Evolutionary conservation across 805 yeast genomes (phyloP).

Genomic region (Deakozyma indianensis): DNA sequence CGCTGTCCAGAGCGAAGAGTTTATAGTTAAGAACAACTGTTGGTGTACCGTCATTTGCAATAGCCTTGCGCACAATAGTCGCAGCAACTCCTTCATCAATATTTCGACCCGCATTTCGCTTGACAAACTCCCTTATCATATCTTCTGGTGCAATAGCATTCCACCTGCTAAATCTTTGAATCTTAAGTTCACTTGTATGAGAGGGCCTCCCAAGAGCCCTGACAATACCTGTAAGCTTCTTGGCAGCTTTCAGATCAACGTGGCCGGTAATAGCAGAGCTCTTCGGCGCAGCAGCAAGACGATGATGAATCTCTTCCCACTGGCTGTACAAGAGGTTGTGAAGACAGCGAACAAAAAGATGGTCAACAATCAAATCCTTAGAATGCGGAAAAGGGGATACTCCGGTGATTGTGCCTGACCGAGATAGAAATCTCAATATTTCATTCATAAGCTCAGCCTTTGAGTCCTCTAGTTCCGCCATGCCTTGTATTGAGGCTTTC

Average conservation of each 20-base stretch:
- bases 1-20: background rate
- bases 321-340: conserved; percentile 38
- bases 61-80: conserved; percentile 23
- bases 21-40: background rate
- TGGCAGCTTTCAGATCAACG: conserved; percentile 3
- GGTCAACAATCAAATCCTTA: conserved; percentile 7
- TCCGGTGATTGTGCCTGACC: background rate
- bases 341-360: conserved; percentile 21
- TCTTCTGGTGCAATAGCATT: conserved; percentile 3
- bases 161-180: conserved; percentile 4
- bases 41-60: background rate
- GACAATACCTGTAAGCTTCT: conserved; percentile 7
- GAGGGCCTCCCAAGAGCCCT: conserved; percentile 10
- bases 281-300: background rate
- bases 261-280: conserved; percentile 1
- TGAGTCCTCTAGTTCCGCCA: conserved; percentile 28
- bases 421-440: conserved; percentile 23
- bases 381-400: background rate
- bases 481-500: conserved; percentile 34
- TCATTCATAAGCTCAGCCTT: conserved; percentile 23
- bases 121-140: conserved; percentile 59
- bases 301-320: conserved; percentile 24
- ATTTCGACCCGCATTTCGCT: conserved; percentile 44
- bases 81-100: conserved; percentile 50
- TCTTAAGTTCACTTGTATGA: background rate